Evolutionary conservation across 1,284 basidiomycete genomes (phyloP).

Genomic region (Somion occarium): DNA sequence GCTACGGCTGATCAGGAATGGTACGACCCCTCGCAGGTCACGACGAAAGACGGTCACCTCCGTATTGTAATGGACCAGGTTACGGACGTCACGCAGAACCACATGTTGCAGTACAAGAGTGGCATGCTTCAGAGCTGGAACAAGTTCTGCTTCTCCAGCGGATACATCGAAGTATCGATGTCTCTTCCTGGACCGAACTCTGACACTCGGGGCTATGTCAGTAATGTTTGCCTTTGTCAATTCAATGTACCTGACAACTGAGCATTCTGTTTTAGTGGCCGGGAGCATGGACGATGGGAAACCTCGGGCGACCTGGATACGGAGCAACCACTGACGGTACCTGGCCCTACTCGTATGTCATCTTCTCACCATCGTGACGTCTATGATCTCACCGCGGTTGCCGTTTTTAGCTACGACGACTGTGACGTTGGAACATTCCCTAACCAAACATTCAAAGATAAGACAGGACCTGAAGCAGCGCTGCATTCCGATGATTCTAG

Average conservation of each 20-base stretch:
- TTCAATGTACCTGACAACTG: background rate
- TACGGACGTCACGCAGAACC: slow-evolving; percentile 34
- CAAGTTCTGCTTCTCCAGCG: slow-evolving; percentile 83
- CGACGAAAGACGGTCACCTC: slow-evolving; percentile 66
- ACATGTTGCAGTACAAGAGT: slow-evolving; percentile 63
- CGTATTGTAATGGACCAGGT: slow-evolving; percentile 68
- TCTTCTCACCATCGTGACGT: background rate
- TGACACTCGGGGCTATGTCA: slow-evolving; percentile 32
- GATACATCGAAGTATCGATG: slow-evolving; percentile 58
- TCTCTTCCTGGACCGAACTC: slow-evolving; percentile 33
- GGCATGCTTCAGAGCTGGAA: slow-evolving; percentile 76
- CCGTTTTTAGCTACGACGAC: slow-evolving; percentile 57
- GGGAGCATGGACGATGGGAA: slow-evolving; percentile 87
- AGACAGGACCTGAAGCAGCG: slow-evolving; percentile 44
- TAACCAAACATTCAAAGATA: slow-evolving; percentile 61
- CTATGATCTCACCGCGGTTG: slow-evolving; percentile 20
- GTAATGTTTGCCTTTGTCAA: slow-evolving; percentile 12
- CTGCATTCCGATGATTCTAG: slow-evolving; percentile 40
- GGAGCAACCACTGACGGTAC: slow-evolving; percentile 77
- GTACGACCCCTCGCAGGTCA: slow-evolving; percentile 76
- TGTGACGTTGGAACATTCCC: slow-evolving; percentile 84
- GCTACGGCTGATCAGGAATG: slow-evolving; percentile 63
- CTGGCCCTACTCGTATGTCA: slow-evolving; percentile 57
- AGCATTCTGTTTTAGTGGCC: slow-evolving; percentile 49
- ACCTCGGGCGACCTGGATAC: slow-evolving; percentile 82